These are phyloP conservation scores for Pichia scutulata DNA, from an alignment of 805 yeast genomes.

Conservation along the genomic window DNA sequence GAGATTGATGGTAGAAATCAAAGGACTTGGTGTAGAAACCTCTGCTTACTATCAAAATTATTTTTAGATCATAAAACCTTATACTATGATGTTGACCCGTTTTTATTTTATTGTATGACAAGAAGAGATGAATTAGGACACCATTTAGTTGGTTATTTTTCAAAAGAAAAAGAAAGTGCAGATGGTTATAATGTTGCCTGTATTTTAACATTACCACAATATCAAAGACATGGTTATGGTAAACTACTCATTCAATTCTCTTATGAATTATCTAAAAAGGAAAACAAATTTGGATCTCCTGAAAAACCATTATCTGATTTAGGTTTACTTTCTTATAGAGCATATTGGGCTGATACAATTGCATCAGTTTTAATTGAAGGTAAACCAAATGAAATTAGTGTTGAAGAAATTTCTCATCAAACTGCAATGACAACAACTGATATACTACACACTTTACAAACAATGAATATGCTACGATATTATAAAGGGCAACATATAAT, in stretches of 20 bases:
- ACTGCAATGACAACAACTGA: slow-evolving; percentile 97
- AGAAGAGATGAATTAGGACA: slow-evolving; percentile 84
- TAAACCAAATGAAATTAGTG: slow-evolving; percentile 44
- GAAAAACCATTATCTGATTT: slow-evolving; percentile 95
- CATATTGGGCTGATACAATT: slow-evolving; percentile 91
- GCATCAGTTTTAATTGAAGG: slow-evolving; percentile 64
- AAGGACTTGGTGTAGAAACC: slow-evolving; percentile 94
- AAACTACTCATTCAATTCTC: slow-evolving; percentile 87
- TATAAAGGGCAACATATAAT: slow-evolving; percentile 94
- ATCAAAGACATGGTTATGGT: slow-evolving; percentile 93
- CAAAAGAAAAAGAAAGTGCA: slow-evolving; percentile 94
- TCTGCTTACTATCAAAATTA: slow-evolving; percentile 82
- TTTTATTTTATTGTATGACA: slow-evolving; percentile 93
- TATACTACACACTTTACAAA: slow-evolving; percentile 86
- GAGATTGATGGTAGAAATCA: slow-evolving; percentile 97
- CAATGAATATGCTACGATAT: slow-evolving; percentile 81
- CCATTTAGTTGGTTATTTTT: slow-evolving; percentile 92
- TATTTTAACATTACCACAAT: slow-evolving; percentile 91
- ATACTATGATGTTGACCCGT: slow-evolving; percentile 97
- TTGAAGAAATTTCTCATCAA: slow-evolving; percentile 79
- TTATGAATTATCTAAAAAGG: slow-evolving; percentile 81
- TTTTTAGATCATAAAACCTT: slow-evolving; percentile 94
- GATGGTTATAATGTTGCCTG: slow-evolving; percentile 96
- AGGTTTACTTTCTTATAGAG: slow-evolving; percentile 88
- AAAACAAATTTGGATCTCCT: slow-evolving; percentile 90